Conservation (phyloP, 495 filamentous ascomycete genomes). For the Xylaria castorea region DNA sequence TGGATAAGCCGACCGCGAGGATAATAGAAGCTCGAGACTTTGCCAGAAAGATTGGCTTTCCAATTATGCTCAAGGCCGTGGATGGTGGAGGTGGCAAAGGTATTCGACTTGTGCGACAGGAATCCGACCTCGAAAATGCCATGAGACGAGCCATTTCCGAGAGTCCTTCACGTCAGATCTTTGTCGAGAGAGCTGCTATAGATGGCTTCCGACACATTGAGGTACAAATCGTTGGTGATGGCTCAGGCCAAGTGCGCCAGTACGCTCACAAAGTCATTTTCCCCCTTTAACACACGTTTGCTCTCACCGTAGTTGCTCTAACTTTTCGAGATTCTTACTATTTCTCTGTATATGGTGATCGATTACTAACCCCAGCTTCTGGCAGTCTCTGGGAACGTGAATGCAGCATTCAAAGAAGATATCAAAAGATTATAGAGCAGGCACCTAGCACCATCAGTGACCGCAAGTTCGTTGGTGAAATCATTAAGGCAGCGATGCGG, state of each 20-base stretch:
- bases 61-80: slow-evolving; percentile 65
- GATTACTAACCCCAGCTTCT: background rate
- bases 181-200: slow-evolving; percentile 50
- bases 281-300: background rate
- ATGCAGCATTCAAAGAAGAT: slow-evolving; percentile 64
- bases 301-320: background rate
- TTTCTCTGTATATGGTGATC: background rate
- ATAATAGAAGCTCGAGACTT: slow-evolving; percentile 52
- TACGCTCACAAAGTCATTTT: background rate
- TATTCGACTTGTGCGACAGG: slow-evolving; percentile 53
- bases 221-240: slow-evolving; percentile 66
- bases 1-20: slow-evolving; percentile 50
- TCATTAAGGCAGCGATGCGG: slow-evolving; percentile 51
- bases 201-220: slow-evolving; percentile 61
- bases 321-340: background rate
- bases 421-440: slow-evolving; percentile 64
- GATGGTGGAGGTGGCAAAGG: slow-evolving; percentile 62
- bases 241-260: slow-evolving; percentile 56
- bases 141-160: slow-evolving; percentile 48
- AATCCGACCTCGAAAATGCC: slow-evolving; percentile 48
- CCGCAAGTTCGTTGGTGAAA: slow-evolving; percentile 34
- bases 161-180: slow-evolving; percentile 36
- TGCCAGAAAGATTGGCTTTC: slow-evolving; percentile 54
- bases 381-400: slow-evolving; percentile 61
- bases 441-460: slow-evolving; percentile 40